Conservation (phyloP, 176 grass and related monocot genomes). For the Cymbopogon citratus region DNA sequence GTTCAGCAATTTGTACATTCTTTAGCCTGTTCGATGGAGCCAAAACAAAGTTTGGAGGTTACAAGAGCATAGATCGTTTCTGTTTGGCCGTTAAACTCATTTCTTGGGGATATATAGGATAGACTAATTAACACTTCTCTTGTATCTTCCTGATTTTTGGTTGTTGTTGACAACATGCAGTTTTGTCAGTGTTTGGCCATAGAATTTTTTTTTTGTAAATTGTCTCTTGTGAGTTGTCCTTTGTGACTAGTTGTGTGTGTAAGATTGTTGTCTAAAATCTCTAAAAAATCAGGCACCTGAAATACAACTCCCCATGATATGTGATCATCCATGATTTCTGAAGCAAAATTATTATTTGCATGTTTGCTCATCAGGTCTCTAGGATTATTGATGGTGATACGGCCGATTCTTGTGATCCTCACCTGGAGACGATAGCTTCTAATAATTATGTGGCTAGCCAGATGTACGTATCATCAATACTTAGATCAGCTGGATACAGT, state of each 20-base stretch:
- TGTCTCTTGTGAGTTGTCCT: too few species aligned
- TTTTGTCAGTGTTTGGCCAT: too few species aligned
- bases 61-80: background rate
- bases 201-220: too few species aligned
- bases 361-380: conserved; percentile 33
- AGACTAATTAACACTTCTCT: background rate
- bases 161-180: too few species aligned
- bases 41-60: background rate
- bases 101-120: background rate
- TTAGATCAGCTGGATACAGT: background rate
- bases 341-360: background rate
- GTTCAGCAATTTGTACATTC: background rate
- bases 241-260: too few species aligned
- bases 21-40: background rate
- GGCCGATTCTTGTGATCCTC: conserved; percentile 21
- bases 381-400: conserved; percentile 30
- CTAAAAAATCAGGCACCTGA: too few species aligned
- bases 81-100: background rate
- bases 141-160: too few species aligned
- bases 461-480: conserved; percentile 21
- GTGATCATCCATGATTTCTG: background rate
- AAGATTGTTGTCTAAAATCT: too few species aligned
- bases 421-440: conserved; percentile 3
- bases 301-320: background rate
- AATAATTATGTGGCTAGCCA: conserved; percentile 16